Conservation (phyloP, 1,139 yeast species). For the Saccharomycopsis hybrid region DNA sequence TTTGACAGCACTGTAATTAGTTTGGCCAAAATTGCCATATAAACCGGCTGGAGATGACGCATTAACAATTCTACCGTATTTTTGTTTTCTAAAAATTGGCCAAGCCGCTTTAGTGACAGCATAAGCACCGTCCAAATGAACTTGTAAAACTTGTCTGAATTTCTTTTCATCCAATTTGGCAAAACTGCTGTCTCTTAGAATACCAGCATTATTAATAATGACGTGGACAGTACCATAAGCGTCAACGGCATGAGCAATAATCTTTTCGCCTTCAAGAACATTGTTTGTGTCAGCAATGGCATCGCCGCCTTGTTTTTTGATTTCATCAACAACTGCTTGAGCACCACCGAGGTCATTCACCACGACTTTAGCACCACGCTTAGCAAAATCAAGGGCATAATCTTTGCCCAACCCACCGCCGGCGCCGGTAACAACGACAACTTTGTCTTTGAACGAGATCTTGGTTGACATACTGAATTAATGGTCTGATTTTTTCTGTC, state of each 20-base stretch:
- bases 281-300: slow-evolving; percentile 96
- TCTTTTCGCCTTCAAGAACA: not conserved
- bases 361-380: slow-evolving; percentile 90
- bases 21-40: slow-evolving; percentile 95
- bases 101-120: slow-evolving; percentile 86
- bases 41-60: slow-evolving; percentile 96
- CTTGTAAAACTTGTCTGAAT: slow-evolving; percentile 74
- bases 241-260: not conserved
- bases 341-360: slow-evolving; percentile 92
- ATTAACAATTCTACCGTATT: slow-evolving; percentile 81
- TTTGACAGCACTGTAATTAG: slow-evolving; percentile 94
- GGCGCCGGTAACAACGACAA: slow-evolving; percentile 91
- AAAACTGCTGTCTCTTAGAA: slow-evolving; percentile 64
- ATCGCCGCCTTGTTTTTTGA: slow-evolving; percentile 63
- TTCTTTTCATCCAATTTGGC: slow-evolving; percentile 80
- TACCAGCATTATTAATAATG: slow-evolving; percentile 91
- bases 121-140: slow-evolving; percentile 86
- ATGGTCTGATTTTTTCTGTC: too few species aligned
- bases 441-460: slow-evolving; percentile 40
- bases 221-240: not conserved
- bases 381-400: slow-evolving; percentile 82
- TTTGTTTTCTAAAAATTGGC: slow-evolving; percentile 82
- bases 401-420: slow-evolving; percentile 95
- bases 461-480: too few species aligned
- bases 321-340: slow-evolving; percentile 83